Base-by-base conservation (phyloP, 2,329 filamentous ascomycete genomes). In the Talaromyces rugulosus region DNA sequence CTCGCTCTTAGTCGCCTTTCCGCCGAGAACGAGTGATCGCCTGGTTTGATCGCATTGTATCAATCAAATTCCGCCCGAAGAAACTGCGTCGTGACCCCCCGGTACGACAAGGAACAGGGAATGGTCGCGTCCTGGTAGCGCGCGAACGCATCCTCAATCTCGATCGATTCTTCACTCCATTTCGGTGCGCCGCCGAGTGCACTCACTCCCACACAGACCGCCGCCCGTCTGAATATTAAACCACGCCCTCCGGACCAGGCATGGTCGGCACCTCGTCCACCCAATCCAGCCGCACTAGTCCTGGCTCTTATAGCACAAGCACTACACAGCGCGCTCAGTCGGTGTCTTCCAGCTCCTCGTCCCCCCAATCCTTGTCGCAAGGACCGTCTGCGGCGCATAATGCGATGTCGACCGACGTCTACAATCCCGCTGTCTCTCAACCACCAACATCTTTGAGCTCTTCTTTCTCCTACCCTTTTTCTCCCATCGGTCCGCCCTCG, bases 351-450 rank as follows among this genome's bases (percentile, higher is more conserved):
- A 72, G 72, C 67, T 74, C 74, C 34, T 76, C 75, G 63, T 75
- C 75, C 62, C 72, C 75, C 52, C 70, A 71, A 64, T 69, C 72
- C 61, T 67, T 74, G 59, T 68, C 72, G 47, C 74, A 75, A 68
- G 66, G 69, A 67, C 68, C 76, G 58, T 69, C 72, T 62, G 73
- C 70, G 69, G 70, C 72, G 67, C 75, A 77, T 71, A 74, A 76
- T 75, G 74, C 72, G 67, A 77, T 77, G 74, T 74, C 76, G 70
- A 73, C 75, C 68, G 76, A 78, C 69, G 74, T 78, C 67, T 77
- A 78, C 63, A 75, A 69, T 63, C 72, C 74, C 51, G 69, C 70
- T 62, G 69, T 72, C 61, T 75, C 75, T 64, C 74, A 77, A 66
- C 67, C 74, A 59, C 64, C 73, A 58, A 63, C 71, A 54, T 71